phyloP scores from a whole-genome alignment of 225 moss, liverwort and hornwort species.

The Climacium dendroides region DNA sequence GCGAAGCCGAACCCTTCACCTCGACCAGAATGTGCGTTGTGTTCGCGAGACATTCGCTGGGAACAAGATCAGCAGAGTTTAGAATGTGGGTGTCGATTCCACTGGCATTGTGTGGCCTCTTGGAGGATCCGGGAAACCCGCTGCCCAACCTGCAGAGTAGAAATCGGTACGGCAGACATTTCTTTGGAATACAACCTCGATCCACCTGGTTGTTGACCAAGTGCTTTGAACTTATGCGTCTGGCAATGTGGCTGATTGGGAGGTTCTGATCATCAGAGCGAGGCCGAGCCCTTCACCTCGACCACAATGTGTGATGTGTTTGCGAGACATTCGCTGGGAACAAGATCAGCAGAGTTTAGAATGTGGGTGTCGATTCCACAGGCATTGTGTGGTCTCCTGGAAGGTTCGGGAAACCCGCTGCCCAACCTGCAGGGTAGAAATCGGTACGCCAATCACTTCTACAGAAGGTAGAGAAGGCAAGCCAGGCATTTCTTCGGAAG shows the following conservation, averaged over 20 bases:
- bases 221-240: not conserved
- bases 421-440: not conserved
- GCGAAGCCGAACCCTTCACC: not conserved
- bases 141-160: not conserved
- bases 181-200: too few relatives aligned
- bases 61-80: not conserved
- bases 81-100: not conserved
- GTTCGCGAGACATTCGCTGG: rapidly evolving
- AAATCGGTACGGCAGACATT: not conserved
- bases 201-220: too few relatives aligned
- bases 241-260: not conserved
- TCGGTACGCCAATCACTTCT: not conserved
- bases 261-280: not conserved
- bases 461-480: not conserved
- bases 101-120: not conserved
- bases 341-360: not conserved
- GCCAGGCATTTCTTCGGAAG: not conserved
- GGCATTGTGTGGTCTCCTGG: not conserved
- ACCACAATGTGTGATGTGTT: not conserved
- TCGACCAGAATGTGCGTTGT: not conserved
- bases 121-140: not conserved
- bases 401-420: not conserved
- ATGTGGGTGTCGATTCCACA: not conserved
- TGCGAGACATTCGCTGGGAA: rapidly evolving
- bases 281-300: not conserved